phyloP scores from a whole-genome alignment of 345 rosid species.

The Moringa oleifera region DNA sequence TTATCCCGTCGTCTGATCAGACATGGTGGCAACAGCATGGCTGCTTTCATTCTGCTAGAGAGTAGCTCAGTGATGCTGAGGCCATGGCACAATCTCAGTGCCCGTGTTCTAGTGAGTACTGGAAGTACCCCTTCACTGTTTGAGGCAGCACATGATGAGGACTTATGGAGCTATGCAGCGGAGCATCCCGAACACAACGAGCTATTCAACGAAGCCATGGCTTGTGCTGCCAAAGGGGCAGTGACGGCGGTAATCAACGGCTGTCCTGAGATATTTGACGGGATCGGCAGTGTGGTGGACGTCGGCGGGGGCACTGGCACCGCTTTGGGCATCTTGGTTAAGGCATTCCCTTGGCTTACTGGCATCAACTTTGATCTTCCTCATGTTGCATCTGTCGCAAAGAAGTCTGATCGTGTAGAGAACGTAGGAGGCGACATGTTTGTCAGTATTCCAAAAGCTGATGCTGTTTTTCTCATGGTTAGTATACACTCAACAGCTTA shows the following conservation, averaged over 20 bases:
- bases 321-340: conserved; percentile 35
- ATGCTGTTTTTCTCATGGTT: conserved; percentile 58
- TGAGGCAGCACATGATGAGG: conserved; percentile 40
- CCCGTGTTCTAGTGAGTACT: conserved; percentile 21
- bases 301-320: conserved; percentile 76
- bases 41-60: conserved; percentile 36
- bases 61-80: conserved; percentile 47
- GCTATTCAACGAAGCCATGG: conserved; percentile 62
- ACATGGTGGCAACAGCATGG: conserved; percentile 35
- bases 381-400: conserved; percentile 47
- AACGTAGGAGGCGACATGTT: conserved; percentile 76
- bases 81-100: conserved; percentile 53
- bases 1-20: conserved; percentile 50
- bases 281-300: conserved; percentile 52
- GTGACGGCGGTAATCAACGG: conserved; percentile 29
- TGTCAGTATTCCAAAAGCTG: conserved; percentile 43
- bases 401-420: conserved; percentile 35
- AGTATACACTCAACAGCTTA: neutral
- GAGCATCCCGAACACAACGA: conserved; percentile 30
- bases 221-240: conserved; percentile 38
- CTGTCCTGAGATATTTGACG: conserved; percentile 51
- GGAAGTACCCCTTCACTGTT: conserved; percentile 29
- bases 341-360: conserved; percentile 52
- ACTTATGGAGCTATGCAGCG: conserved; percentile 41
- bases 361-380: conserved; percentile 77